A percentile compares a stretch with the other conserved stretches of the same genome.
Conservation (phyloP, 176 grass and related monocot species). For the Triticum timopheevii region DNA sequence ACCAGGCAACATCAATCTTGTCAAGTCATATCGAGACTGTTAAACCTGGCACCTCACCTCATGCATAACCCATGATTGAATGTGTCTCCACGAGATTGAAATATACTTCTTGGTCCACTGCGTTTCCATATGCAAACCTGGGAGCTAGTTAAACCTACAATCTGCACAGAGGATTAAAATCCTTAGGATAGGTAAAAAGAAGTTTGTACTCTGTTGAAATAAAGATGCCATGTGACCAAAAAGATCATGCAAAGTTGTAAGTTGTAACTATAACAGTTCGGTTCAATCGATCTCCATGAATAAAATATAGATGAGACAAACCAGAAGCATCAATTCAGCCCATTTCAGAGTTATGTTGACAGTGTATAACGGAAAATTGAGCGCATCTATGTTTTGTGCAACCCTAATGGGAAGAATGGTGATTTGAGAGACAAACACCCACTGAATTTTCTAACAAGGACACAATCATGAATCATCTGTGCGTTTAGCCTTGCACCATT, state of each 20-base stretch:
- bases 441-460: background rate
- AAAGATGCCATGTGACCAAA: background rate
- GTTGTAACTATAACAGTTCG: background rate
- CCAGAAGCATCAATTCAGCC: background rate
- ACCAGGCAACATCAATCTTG: constrained; percentile 29
- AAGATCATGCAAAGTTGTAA: constrained; percentile 4
- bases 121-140: constrained; percentile 90
- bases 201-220: background rate
- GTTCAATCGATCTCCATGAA: background rate
- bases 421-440: background rate
- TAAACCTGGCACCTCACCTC: constrained; percentile 50
- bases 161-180: constrained; percentile 41
- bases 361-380: background rate
- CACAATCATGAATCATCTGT: background rate
- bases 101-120: constrained; percentile 64
- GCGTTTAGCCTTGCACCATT: background rate
- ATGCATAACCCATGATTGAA: constrained; percentile 78
- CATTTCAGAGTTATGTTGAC: background rate
- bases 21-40: background rate
- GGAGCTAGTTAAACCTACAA: constrained; percentile 83
- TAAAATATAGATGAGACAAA: background rate
- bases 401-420: background rate
- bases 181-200: background rate
- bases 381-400: background rate
- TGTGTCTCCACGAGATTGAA: constrained; percentile 58